Evolutionary conservation across 805 yeast species (phyloP), one percentile per base, ranked within the genome.

Genomic region (Barnettozyma sp.): DNA sequence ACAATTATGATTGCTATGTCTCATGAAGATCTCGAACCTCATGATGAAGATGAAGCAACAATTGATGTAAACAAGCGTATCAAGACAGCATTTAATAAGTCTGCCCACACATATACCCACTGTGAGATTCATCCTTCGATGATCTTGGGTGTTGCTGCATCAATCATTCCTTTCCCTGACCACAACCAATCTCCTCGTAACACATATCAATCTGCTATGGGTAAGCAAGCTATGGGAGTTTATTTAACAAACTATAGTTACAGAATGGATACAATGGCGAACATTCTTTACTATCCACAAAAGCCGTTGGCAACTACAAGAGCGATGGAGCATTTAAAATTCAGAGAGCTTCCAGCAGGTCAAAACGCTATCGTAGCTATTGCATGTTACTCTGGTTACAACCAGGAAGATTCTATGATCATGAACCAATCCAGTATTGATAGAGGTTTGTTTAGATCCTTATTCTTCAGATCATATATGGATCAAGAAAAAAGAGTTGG

Each of bases 201-300:
- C 61, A 84, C 94, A 5, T 84, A 84, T 62, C 95, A 84, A 62
- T 84, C 94, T 71, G 95, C 94, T 56, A 84, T 84, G 95, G 95
- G 98, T 77, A 92, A 92, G 64, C 98, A 92, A 67, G 98, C 98
- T 39, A 92, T 92, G 98, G 98, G 98, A 58, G 97, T 92, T 8
- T 90, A 84, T 62, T 71, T 90, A 53, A 92, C 98, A 5, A 92
- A 92, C 57, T 92, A 90, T 61, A 75, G 81, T 40, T 95, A 90
- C 35, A 84, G 98, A 66, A 92, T 92, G 98, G 98, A 92, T 63
- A 92, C 98, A 1, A 92, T 92, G 98, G 97, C 98, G 8, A 92
- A 92, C 57, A 90, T 92, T 51, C 70, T 92, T 49, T 92, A 92
- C 58, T 92, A 92, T 57, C 98, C 98, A 26, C 98, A 92, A 59